Evolutionary conservation across 306 rosid genomes (phyloP).

Genomic region (Argentina anserina): DNA sequence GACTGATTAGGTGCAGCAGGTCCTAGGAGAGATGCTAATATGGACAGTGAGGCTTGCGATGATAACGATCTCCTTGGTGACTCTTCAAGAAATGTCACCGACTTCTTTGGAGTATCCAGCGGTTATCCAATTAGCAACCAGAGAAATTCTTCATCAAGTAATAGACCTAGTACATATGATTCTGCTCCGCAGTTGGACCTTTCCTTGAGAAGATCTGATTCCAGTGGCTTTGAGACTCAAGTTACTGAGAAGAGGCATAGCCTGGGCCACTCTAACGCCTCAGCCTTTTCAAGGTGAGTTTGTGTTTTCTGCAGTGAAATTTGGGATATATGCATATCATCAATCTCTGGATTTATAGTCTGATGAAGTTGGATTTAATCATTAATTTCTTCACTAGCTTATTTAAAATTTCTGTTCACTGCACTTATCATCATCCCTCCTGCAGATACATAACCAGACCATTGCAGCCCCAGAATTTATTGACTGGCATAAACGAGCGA

Average conservation of each 20-base stretch:
- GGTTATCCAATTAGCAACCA: constrained; percentile 38
- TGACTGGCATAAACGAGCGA: constrained; percentile 32
- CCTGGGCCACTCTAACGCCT: constrained; percentile 69
- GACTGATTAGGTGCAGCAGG: constrained; percentile 40
- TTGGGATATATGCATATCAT: not conserved
- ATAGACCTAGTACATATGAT: constrained; percentile 48
- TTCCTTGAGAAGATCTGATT: constrained; percentile 68
- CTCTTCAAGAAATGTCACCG: constrained; percentile 57
- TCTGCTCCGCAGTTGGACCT: constrained; percentile 72
- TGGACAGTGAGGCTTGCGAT: constrained; percentile 51
- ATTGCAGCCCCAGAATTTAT: constrained; percentile 38
- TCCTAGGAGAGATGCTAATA: constrained; percentile 34
- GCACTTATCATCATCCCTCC: constrained; percentile 12
- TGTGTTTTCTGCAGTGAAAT: not conserved
- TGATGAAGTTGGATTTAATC: not conserved
- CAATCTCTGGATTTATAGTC: not conserved
- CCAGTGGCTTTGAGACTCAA: constrained; percentile 46
- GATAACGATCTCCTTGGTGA: constrained; percentile 41
- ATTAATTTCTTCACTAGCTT: constrained; percentile 12
- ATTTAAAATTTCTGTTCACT: not conserved
- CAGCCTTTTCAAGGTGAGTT: constrained; percentile 81
- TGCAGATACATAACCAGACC: constrained; percentile 76
- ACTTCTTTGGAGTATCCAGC: constrained; percentile 60
- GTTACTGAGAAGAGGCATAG: constrained; percentile 51
- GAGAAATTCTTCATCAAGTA: constrained; percentile 42